A percentile compares a stretch with the other conserved stretches of the same genome.
Conservation (phyloP, 768 basidiomycete species). For the Termitomyces eurrhizus region DNA sequence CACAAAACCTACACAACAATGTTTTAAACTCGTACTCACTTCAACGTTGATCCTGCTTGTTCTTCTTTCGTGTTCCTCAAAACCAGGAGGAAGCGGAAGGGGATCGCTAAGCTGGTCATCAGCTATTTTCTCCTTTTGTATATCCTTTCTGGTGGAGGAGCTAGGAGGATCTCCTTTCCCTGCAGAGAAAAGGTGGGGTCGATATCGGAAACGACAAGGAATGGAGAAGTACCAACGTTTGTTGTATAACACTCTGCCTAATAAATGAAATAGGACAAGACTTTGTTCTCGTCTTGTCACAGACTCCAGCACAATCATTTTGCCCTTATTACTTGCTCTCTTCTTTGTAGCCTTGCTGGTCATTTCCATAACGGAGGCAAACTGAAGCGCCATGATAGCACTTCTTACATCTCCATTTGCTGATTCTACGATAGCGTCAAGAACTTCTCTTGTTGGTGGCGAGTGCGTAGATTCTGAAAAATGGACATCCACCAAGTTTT, state of each 20-base stretch:
- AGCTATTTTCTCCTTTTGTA: slow-evolving; percentile 53
- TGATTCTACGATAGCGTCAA: slow-evolving; percentile 75
- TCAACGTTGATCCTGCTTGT: slow-evolving; percentile 76
- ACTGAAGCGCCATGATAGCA: slow-evolving; percentile 91
- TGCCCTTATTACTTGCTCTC: slow-evolving; percentile 24
- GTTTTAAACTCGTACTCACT: slow-evolving; percentile 32
- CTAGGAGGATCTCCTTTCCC: slow-evolving; percentile 72
- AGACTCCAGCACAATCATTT: slow-evolving; percentile 54
- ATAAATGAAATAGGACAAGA: slow-evolving; percentile 83
- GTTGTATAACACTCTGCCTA: slow-evolving; percentile 94
- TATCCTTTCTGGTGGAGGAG: slow-evolving; percentile 57
- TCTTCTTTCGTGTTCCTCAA: slow-evolving; percentile 56
- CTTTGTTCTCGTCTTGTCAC: slow-evolving; percentile 83
- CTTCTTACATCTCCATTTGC: slow-evolving; percentile 91
- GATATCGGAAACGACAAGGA: background rate
- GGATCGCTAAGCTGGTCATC: slow-evolving; percentile 55
- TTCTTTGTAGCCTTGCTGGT: slow-evolving; percentile 30
- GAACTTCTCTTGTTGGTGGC: slow-evolving; percentile 55
- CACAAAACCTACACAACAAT: background rate
- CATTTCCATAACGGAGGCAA: slow-evolving; percentile 56
- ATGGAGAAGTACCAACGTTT: slow-evolving; percentile 63
- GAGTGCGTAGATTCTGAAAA: slow-evolving; percentile 31
- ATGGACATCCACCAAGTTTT: slow-evolving; percentile 48
- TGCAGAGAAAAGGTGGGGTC: slow-evolving; percentile 23
- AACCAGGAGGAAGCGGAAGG: slow-evolving; percentile 52